Conservation (phyloP, 768 basidiomycete species). For the Auricularia heimuer region DNA sequence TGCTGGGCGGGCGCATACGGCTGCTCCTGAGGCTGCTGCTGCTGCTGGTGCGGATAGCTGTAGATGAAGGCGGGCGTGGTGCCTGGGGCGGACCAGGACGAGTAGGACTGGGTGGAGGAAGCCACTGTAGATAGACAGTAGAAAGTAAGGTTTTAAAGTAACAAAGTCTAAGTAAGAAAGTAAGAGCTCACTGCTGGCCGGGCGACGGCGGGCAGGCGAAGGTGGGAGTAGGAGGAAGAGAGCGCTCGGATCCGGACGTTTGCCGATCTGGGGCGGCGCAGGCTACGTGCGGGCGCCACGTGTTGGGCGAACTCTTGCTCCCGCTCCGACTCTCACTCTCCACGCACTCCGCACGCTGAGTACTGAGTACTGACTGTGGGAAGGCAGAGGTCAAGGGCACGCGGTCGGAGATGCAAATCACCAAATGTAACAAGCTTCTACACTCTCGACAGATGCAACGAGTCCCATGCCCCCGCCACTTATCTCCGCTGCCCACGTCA, state of each 20-base stretch:
- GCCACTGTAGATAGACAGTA: neutral
- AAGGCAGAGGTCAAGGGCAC: no score
- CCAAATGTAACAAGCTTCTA: no score
- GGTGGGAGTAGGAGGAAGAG: neutral
- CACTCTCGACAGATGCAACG: no score
- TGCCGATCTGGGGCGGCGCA: neutral
- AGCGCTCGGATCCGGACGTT: neutral
- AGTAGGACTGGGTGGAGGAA: neutral
- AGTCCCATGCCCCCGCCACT: no score
- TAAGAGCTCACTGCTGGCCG: neutral
- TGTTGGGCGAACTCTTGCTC: no score
- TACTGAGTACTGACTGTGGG: no score
- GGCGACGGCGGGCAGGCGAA: neutral
- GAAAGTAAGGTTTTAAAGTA: neutral
- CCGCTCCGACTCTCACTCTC: no score
- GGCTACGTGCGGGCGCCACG: no score
- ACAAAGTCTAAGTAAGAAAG: neutral
- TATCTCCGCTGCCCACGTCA: no score
- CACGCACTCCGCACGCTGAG: no score
- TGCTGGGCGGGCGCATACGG: neutral
- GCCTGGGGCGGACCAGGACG: neutral
- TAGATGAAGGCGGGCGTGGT: neutral
- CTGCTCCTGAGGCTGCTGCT: neutral
- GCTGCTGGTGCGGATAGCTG: neutral
- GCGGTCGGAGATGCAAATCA: no score